A percentile compares a stretch with the other conserved stretches of the same genome.
Evolutionary conservation across 352 stramenopile species (phyloP).

Genomic region (Pythium oligandrum): DNA sequence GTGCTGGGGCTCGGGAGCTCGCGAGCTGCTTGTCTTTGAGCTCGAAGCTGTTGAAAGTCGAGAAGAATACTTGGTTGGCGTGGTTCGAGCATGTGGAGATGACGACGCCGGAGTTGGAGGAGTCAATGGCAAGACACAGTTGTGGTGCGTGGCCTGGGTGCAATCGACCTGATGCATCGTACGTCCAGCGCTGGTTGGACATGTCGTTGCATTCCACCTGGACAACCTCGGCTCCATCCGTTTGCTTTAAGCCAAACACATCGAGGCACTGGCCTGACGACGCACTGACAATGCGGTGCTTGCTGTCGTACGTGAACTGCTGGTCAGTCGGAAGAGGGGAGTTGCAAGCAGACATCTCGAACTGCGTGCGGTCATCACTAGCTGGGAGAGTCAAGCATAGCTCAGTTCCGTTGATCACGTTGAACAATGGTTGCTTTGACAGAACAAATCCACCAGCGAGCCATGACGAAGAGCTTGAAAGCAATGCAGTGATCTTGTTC

Average conservation of each 20-base stretch:
- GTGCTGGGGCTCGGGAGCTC: not conserved
- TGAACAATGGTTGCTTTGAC: constrained; percentile 6
- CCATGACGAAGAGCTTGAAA: not conserved
- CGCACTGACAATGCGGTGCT: constrained; percentile 5
- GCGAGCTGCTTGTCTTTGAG: constrained; percentile 11
- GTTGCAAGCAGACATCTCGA: constrained; percentile 5
- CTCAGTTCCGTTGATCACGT: not conserved
- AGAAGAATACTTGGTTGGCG: constrained; percentile 6
- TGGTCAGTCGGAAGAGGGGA: constrained; percentile 2
- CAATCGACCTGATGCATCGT: constrained; percentile 8
- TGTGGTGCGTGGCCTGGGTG: not conserved
- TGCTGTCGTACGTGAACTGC: constrained; percentile 12
- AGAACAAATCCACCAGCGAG: not conserved
- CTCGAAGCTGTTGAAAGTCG: constrained; percentile 4
- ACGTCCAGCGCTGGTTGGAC: not conserved
- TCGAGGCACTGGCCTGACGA: constrained; percentile 5
- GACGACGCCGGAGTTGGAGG: constrained; percentile 1
- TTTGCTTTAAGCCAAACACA: constrained; percentile 9
- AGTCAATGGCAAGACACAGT: not conserved
- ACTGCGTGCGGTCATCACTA: not conserved
- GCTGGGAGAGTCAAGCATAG: constrained; percentile 10
- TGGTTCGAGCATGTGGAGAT: constrained; percentile 3
- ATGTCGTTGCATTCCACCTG: not conserved
- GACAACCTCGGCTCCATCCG: not conserved
- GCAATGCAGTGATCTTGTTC: not conserved